Conservation (phyloP, 306 rosid species). For the Malus sylvestris region DNA sequence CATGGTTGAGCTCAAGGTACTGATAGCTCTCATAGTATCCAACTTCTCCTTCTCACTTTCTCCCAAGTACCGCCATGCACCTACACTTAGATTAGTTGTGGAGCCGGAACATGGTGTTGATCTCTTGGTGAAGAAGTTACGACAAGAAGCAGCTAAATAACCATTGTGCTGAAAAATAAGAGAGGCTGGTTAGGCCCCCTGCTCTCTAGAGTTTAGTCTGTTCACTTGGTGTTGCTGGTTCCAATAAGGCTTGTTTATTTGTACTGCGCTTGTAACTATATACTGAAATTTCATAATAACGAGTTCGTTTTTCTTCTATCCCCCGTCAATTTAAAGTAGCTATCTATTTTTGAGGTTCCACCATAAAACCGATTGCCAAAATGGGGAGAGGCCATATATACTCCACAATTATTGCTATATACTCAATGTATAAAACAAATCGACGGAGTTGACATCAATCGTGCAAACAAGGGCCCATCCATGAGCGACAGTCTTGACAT, state of each 20-base stretch:
- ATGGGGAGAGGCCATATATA: too few relatives aligned
- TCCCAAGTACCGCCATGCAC: conserved; percentile 28
- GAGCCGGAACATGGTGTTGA: conserved; percentile 36
- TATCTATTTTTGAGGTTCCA: too few relatives aligned
- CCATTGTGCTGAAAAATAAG: not conserved
- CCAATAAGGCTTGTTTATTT: not conserved
- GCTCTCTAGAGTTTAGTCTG: not conserved
- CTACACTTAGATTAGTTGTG: conserved; percentile 17
- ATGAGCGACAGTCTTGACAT: conserved; percentile 66
- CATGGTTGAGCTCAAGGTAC: conserved; percentile 17
- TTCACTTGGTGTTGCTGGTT: not conserved
- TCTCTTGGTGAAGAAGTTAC: conserved; percentile 29
- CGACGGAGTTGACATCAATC: conserved; percentile 42
- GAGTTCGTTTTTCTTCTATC: not conserved
- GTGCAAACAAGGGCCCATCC: conserved; percentile 45
- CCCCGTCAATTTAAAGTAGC: not conserved
- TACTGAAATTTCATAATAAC: not conserved
- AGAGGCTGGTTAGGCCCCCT: not conserved
- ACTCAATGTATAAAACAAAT: too few relatives aligned
- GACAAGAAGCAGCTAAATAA: not conserved
- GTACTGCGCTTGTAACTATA: not conserved
- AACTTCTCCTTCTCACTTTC: conserved; percentile 36
- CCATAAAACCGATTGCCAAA: too few relatives aligned
- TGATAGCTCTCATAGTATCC: conserved; percentile 28
- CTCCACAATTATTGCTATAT: too few relatives aligned